phyloP scores from a whole-genome alignment of 306 rosid species.

The Coriaria nepalensis region DNA sequence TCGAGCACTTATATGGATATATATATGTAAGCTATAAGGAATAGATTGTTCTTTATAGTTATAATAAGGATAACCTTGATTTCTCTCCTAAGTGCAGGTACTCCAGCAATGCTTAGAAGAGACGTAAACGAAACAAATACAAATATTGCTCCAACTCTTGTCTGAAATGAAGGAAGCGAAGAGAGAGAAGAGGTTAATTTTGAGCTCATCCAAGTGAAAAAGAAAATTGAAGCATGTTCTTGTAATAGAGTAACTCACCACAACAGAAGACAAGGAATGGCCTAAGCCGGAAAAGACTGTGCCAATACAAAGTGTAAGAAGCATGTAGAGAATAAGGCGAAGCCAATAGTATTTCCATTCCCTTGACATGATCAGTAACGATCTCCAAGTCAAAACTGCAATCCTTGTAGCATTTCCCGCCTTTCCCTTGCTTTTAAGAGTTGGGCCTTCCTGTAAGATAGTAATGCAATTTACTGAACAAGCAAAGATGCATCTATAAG shows the following conservation, averaged over 20 bases:
- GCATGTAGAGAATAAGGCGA: conserved; percentile 85
- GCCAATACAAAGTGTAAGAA: conserved; percentile 69
- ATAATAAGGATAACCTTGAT: conserved; percentile 43
- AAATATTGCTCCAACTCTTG: conserved; percentile 90
- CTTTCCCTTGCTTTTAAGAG: conserved; percentile 89
- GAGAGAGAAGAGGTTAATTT: conserved; percentile 6
- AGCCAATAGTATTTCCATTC: conserved; percentile 99
- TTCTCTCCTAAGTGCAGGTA: conserved; percentile 76
- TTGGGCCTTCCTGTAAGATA: conserved; percentile 66
- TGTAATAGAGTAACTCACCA: conserved; percentile 37
- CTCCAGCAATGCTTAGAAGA: conserved; percentile 87
- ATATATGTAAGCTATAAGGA: neutral
- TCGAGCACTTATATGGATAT: conserved; percentile 13
- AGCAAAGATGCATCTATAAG: neutral
- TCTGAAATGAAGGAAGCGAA: conserved; percentile 35
- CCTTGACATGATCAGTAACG: conserved; percentile 88
- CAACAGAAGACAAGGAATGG: conserved; percentile 89
- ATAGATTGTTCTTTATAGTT: no score
- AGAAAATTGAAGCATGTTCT: no score
- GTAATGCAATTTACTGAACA: no score
- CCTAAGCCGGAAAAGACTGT: conserved; percentile 90
- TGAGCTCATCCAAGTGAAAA: neutral
- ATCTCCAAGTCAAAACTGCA: conserved; percentile 96
- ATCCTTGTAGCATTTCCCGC: conserved; percentile 59
- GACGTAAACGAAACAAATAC: conserved; percentile 76